Base-by-base conservation (phyloP, 148 eudicot genomes). In the Hydrangea macrophylla region DNA sequence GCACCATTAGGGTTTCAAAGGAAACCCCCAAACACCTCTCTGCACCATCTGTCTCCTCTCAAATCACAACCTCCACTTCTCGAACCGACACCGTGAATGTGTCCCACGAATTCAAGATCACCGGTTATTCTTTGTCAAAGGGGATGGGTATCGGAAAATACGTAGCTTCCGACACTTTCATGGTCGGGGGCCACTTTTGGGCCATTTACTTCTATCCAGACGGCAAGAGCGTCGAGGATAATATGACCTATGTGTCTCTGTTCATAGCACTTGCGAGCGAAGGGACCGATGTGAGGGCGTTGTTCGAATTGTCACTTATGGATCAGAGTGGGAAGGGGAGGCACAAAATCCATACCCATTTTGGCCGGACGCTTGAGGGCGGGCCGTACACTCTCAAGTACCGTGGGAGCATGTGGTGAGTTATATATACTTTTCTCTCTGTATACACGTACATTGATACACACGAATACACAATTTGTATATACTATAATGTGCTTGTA, bases 391-490 rank as follows among this genome's bases (percentile, higher is more conserved):
- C 85, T 0, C 83, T 84, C 1, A 79, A 79, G 59, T 74, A 79
- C 66, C 78, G 79, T 20, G 88, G 88, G 65, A 81, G 88, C 70
- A 84, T 84, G 85, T 84, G 88, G 88, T 84, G 67, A 68, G 81
- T 24, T 20, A 9, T 26, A n/a, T n/a, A n/a, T n/a, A n/a, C n/a
- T n/a, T n/a, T n/a, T n/a, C n/a, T n/a, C n/a, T n/a, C n/a, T n/a
- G n/a, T n/a, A n/a, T n/a, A n/a, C n/a, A n/a, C n/a, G n/a, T n/a
- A n/a, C n/a, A n/a, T n/a, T n/a, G n/a, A n/a, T n/a, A n/a, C n/a
- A n/a, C n/a, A n/a, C n/a, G n/a, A n/a, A n/a, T n/a, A n/a, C n/a
- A n/a, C n/a, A n/a, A n/a, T n/a, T n/a, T n/a, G n/a, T n/a, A n/a
- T n/a, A n/a, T n/a, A n/a, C n/a, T n/a, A n/a, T n/a, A n/a, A n/a